These are phyloP conservation scores for Solanum peruvianum DNA, from an alignment of 257 asterid species.

Conservation along the genomic window DNA sequence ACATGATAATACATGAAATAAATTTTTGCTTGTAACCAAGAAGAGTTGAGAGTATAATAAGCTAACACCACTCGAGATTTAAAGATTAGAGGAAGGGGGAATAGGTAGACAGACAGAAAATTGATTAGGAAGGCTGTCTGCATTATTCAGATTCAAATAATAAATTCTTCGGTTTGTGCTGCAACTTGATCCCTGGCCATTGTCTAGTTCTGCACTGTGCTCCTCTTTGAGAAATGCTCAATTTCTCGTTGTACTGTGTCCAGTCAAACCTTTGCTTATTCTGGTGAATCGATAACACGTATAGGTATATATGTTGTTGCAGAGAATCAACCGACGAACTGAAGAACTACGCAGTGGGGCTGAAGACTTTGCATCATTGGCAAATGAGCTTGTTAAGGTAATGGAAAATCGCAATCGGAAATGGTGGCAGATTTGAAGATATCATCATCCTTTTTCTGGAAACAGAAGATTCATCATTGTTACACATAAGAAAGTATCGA, in stretches of 20 bases:
- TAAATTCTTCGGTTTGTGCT: not conserved
- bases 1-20: not conserved
- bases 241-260: not conserved
- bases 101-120: not conserved
- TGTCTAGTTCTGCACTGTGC: not conserved
- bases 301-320: not conserved
- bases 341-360: constrained; percentile 76
- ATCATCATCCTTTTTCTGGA: not conserved
- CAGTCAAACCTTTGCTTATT: not conserved
- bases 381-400: constrained; percentile 79
- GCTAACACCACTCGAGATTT: not conserved
- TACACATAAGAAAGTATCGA: not conserved
- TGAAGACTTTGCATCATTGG: constrained; percentile 80
- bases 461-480: not conserved
- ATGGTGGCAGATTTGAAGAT: constrained; percentile 68
- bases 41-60: not conserved
- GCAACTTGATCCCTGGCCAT: not conserved
- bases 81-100: not conserved
- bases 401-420: constrained; percentile 79
- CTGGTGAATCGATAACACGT: not conserved
- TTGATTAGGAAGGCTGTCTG: not conserved
- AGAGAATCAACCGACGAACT: constrained; percentile 65
- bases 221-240: not conserved
- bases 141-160: not conserved
- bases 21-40: not conserved